These are phyloP conservation scores for Infundibulicybe gibba DNA, from an alignment of 768 basidiomycete genomes.

Conservation along the genomic window DNA sequence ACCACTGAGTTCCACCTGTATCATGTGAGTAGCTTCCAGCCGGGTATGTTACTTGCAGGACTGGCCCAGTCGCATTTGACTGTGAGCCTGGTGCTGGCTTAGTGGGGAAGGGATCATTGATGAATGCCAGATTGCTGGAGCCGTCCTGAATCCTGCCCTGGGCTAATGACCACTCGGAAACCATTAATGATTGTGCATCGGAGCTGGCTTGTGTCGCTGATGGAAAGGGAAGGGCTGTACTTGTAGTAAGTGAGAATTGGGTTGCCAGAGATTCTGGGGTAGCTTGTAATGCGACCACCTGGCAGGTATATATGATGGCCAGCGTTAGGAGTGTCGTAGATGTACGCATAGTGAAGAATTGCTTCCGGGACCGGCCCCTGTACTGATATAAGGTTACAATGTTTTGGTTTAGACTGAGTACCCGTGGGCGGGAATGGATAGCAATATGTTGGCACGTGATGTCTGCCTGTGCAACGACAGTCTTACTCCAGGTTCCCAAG, in stretches of 20 bases:
- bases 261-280: slow-evolving; percentile 39
- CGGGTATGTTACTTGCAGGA: slow-evolving; percentile 63
- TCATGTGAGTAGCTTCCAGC: slow-evolving; percentile 54
- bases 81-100: slow-evolving; percentile 28
- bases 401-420: too few relatives aligned
- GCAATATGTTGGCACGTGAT: too few relatives aligned
- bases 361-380: slow-evolving; percentile 2
- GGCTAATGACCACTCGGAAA: slow-evolving; percentile 57
- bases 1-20: slow-evolving; percentile 66
- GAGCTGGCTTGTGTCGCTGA: slow-evolving; percentile 49
- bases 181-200: slow-evolving; percentile 48
- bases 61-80: slow-evolving; percentile 32
- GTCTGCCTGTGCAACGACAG: too few relatives aligned
- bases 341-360: too few relatives aligned
- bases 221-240: slow-evolving; percentile 64
- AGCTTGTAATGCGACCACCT: slow-evolving; percentile 22
- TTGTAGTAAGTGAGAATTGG: slow-evolving; percentile 52
- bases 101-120: slow-evolving; percentile 63
- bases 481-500: too few relatives aligned
- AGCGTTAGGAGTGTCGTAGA: too few relatives aligned
- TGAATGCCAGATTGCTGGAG: slow-evolving; percentile 53
- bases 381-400: too few relatives aligned
- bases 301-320: background rate
- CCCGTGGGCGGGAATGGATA: too few relatives aligned
- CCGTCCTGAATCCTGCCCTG: slow-evolving; percentile 61